These are phyloP conservation scores for Digitaria exilis DNA, from an alignment of 202 grass and related monocot genomes.

Conservation along the genomic window DNA sequence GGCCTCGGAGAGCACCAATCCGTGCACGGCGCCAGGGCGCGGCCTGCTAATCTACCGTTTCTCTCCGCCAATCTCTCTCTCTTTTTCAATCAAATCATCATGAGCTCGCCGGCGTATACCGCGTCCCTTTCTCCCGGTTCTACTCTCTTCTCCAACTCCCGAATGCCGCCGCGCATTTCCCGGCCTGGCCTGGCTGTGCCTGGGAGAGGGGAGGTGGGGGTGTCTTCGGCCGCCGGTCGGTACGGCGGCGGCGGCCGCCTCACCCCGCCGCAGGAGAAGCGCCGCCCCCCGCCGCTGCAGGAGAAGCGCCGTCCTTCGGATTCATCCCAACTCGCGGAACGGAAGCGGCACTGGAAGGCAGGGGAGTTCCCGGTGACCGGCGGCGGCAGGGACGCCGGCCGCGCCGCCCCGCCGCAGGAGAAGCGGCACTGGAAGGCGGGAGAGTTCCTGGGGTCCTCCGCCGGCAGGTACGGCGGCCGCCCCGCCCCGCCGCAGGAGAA, in stretches of 20 bases:
- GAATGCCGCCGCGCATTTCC: neutral
- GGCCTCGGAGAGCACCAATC: neutral
- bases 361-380: conserved; percentile 20
- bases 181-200: neutral
- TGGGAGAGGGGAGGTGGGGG: neutral
- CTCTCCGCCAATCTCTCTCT: neutral
- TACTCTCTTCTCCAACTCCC: neutral
- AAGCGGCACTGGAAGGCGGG: conserved; percentile 64
- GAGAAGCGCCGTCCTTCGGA: conserved; percentile 4
- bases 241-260: neutral
- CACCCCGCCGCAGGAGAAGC: conserved; percentile 4
- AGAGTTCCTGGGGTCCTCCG: conserved; percentile 41
- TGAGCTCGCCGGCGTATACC: neutral
- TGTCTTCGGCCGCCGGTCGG: neutral
- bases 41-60: neutral
- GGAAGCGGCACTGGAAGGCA: conserved; percentile 38
- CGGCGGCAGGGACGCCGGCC: neutral
- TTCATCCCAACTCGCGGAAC: neutral
- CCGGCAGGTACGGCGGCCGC: neutral
- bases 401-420: neutral
- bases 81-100: neutral
- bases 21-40: neutral
- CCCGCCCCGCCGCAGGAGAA: neutral
- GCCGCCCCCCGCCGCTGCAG: neutral
- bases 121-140: neutral